Evolutionary conservation across 1,139 yeast genomes (phyloP).

Genomic region (Magnusiomyces magnusii): DNA sequence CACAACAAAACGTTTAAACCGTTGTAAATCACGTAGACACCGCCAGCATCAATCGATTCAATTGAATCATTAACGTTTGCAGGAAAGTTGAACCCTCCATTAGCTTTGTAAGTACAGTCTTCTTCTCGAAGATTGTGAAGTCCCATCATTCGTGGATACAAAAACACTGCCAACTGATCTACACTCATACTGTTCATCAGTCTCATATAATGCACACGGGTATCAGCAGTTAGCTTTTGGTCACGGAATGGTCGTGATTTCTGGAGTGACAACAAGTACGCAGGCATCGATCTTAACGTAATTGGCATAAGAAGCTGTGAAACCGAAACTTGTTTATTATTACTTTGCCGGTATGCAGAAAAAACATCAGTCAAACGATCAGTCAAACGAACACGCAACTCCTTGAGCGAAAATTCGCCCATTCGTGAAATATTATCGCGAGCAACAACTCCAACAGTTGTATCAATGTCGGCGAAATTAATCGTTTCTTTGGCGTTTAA

Average conservation of each 20-base stretch:
- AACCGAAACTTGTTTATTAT: conserved; percentile 43
- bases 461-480: conserved; percentile 79
- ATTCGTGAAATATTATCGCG: conserved; percentile 60
- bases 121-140: conserved; percentile 56
- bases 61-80: conserved; percentile 43
- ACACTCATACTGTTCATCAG: conserved; percentile 50
- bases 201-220: conserved; percentile 52
- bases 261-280: conserved; percentile 58
- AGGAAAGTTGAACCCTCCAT: conserved; percentile 46
- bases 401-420: conserved; percentile 47
- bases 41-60: conserved; percentile 50
- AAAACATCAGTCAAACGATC: conserved; percentile 63
- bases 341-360: conserved; percentile 57
- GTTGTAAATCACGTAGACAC: conserved; percentile 71
- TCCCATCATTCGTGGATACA: conserved; percentile 78
- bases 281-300: conserved; percentile 64
- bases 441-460: conserved; percentile 61
- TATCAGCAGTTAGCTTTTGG: conserved; percentile 35
- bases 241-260: conserved; percentile 60
- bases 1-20: conserved; percentile 58
- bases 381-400: conserved; percentile 56
- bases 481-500: conserved; percentile 67
- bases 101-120: conserved; percentile 39
- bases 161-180: conserved; percentile 51
- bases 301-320: conserved; percentile 78